These are phyloP conservation scores for Comarum palustre DNA, from an alignment of 306 rosid species.

Conservation along the genomic window DNA sequence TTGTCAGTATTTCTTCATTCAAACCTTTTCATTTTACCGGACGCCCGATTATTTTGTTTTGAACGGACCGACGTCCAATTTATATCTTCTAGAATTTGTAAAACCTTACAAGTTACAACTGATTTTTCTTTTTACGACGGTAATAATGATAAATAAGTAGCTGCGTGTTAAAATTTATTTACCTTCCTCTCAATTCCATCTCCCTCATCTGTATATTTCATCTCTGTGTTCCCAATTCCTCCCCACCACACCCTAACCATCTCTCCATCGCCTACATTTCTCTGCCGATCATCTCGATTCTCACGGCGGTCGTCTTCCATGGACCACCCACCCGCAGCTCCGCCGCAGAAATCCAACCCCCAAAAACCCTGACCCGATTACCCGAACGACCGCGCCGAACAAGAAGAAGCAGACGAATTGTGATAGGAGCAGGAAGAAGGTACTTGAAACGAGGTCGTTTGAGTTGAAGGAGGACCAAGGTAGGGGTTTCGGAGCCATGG, in stretches of 20 bases:
- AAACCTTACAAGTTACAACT: too few relatives aligned
- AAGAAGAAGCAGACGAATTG: conserved; percentile 16
- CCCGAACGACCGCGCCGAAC: background rate
- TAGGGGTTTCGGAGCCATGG: conserved; percentile 48
- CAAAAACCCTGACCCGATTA: conserved; percentile 30
- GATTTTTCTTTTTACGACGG: too few relatives aligned
- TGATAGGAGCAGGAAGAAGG: conserved; percentile 1
- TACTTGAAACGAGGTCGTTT: conserved; percentile 26
- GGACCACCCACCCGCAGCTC: conserved; percentile 50
- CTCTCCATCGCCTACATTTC: background rate
- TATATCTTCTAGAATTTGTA: too few relatives aligned
- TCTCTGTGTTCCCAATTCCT: conserved; percentile 25
- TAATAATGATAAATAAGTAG: too few relatives aligned
- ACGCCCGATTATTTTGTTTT: too few relatives aligned
- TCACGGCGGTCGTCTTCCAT: conserved; percentile 34
- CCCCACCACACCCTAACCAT: conserved; percentile 32
- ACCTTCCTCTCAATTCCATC: too few relatives aligned
- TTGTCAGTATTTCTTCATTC: too few relatives aligned
- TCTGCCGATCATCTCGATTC: conserved; percentile 26
- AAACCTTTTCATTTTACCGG: too few relatives aligned
- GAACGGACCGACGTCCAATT: too few relatives aligned
- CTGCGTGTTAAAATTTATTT: too few relatives aligned
- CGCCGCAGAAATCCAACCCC: conserved; percentile 31
- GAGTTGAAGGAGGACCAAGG: conserved; percentile 19
- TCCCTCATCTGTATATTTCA: background rate